Percentiles rank a stretch among this genome's conserved stretches.
phyloP scores from a whole-genome alignment of 305 asterid genomes.

The Fraxinus floribunda region DNA sequence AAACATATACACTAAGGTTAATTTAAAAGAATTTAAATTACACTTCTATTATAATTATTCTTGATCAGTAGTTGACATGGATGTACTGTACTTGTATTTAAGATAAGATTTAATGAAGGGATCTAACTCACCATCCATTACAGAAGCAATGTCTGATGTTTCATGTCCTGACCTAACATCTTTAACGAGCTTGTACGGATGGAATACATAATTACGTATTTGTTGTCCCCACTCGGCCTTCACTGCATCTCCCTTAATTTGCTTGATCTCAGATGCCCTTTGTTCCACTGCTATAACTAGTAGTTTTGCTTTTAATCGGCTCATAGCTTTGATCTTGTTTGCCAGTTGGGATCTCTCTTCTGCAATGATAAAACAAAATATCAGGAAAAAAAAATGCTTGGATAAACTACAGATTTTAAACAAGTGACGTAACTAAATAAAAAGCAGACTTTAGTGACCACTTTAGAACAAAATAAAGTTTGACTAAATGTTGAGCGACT shows the following conservation, averaged over 20 bases:
- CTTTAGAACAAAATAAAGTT: not conserved
- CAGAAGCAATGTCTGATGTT: slow-evolving; percentile 74
- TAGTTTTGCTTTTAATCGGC: slow-evolving; percentile 82
- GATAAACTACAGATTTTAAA: not conserved
- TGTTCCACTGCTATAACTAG: slow-evolving; percentile 89
- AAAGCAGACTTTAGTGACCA: not conserved
- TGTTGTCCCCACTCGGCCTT: slow-evolving; percentile 99
- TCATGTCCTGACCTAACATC: slow-evolving; percentile 82
- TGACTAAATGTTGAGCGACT: not conserved
- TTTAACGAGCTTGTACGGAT: slow-evolving; percentile 92
- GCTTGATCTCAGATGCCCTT: slow-evolving; percentile 93
- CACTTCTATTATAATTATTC: slow-evolving; percentile 12
- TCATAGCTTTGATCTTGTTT: slow-evolving; percentile 85
- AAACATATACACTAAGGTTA: not conserved
- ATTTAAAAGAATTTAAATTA: not conserved
- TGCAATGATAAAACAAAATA: slow-evolving; percentile 26
- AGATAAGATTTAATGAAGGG: slow-evolving; percentile 87
- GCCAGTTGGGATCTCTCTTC: slow-evolving; percentile 80
- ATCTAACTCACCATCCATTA: slow-evolving; percentile 80
- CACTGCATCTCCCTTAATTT: slow-evolving; percentile 83
- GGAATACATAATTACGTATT: slow-evolving; percentile 92
- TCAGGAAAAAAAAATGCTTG: not conserved
- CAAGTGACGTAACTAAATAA: not conserved
- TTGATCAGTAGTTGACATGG: slow-evolving; percentile 34
- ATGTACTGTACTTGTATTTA: slow-evolving; percentile 61